phyloP scores from a whole-genome alignment of 1,284 basidiomycete genomes.

The Sanguinoderma infundibulare region DNA sequence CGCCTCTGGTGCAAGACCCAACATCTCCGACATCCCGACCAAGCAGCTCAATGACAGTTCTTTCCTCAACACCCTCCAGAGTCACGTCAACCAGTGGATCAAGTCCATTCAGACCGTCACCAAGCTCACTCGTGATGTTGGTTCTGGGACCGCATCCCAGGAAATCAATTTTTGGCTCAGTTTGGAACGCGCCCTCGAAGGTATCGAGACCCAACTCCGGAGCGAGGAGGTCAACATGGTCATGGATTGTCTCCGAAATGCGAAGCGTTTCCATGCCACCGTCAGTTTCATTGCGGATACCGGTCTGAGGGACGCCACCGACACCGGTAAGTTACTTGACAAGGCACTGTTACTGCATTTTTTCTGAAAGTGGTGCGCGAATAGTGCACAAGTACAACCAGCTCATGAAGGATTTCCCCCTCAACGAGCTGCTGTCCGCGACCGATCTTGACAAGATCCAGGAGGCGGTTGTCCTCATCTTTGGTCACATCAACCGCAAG shows the following conservation, averaged over 20 bases:
- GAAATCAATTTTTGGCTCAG: constrained; percentile 99
- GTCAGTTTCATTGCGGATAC: constrained; percentile 99
- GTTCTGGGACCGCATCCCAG: constrained; percentile 94
- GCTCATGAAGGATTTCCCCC: constrained; percentile 98
- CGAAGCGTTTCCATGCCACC: constrained; percentile 96
- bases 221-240: constrained; percentile 95
- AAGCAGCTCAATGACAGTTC: constrained; percentile 83
- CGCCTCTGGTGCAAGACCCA: constrained; percentile 61
- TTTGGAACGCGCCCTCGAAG: constrained; percentile 91
- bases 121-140: constrained; percentile 91
- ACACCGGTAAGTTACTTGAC: constrained; percentile 62
- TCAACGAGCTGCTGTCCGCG: constrained; percentile 95
- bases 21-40: constrained; percentile 77
- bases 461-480: constrained; percentile 87
- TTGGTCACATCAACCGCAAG: constrained; percentile 95
- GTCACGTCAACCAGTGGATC: constrained; percentile 97
- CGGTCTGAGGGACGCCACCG: constrained; percentile 91
- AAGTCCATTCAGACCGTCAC: constrained; percentile 98
- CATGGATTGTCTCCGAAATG: constrained; percentile 93
- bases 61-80: constrained; percentile 94
- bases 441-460: constrained; percentile 96
- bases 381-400: constrained; percentile 96
- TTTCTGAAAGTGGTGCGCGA: neutral
- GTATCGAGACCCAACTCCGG: constrained; percentile 89
- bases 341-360: neutral